Evolutionary conservation across 441 rosid species (phyloP).

Genomic region (Populus hybrid): DNA sequence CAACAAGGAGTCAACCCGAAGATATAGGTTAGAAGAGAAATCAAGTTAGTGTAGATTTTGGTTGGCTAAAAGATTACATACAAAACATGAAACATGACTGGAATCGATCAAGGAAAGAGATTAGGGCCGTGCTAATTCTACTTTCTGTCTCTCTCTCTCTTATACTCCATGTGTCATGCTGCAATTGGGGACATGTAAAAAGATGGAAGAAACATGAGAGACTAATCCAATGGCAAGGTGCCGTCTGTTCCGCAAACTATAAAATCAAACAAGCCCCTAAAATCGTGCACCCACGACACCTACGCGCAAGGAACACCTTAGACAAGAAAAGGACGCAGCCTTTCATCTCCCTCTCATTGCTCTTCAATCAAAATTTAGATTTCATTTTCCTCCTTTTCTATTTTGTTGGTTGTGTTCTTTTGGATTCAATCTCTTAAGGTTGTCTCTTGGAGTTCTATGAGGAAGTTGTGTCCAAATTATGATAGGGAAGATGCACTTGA

Average conservation of each 20-base stretch:
- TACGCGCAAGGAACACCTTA: constrained; percentile 50
- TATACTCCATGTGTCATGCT: background rate
- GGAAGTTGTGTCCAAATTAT: constrained; percentile 78
- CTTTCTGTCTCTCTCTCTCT: background rate
- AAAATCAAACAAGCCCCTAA: constrained; percentile 20
- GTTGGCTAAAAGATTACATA: too few species aligned
- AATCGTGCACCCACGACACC: constrained; percentile 57
- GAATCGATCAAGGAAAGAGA: background rate
- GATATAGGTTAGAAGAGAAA: background rate
- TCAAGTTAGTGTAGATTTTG: too few species aligned
- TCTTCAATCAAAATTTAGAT: constrained; percentile 4
- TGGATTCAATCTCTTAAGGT: background rate
- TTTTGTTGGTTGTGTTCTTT: background rate
- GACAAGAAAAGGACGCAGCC: background rate
- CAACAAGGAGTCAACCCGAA: background rate
- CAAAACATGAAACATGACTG: too few species aligned
- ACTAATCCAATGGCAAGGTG: background rate
- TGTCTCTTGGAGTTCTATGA: constrained; percentile 35
- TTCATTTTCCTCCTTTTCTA: constrained; percentile 8
- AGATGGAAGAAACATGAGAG: background rate
- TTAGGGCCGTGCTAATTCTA: background rate
- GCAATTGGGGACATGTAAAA: background rate
- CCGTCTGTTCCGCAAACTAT: background rate
- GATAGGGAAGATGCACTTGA: constrained; percentile 80
- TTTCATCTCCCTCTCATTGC: background rate